phyloP scores from a whole-genome alignment of 2,329 filamentous ascomycete genomes.

The Fusarium floridanum region DNA sequence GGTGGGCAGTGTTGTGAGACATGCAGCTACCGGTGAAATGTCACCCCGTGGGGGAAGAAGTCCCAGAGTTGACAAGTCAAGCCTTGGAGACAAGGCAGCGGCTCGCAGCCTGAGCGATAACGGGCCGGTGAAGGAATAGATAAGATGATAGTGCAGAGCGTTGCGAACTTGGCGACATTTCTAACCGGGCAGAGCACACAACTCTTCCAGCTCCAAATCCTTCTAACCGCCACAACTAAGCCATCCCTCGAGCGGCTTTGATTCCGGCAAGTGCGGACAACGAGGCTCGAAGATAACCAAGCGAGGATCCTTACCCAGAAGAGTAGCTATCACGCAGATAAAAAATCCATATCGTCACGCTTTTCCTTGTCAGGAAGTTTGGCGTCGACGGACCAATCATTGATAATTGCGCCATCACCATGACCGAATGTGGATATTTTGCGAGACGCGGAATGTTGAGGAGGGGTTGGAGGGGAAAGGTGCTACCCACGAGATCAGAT shows the following conservation, averaged over 20 bases:
- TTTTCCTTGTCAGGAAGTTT: conserved; percentile 7
- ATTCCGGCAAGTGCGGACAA: neutral
- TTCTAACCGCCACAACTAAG: neutral
- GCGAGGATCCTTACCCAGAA: conserved; percentile 40
- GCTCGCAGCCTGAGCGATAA: neutral
- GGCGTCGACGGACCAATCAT: conserved; percentile 1
- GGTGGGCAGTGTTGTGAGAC: neutral
- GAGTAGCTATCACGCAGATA: neutral
- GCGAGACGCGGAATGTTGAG: conserved; percentile 12
- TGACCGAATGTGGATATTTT: conserved; percentile 22
- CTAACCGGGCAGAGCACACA: neutral
- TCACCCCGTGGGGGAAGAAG: neutral
- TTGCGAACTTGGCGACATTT: too few species aligned
- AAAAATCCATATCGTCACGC: neutral
- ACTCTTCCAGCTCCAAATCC: neutral
- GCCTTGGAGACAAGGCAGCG: neutral
- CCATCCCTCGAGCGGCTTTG: neutral
- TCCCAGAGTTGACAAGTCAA: neutral
- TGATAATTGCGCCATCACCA: neutral
- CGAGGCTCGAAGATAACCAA: neutral
- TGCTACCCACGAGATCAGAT: neutral
- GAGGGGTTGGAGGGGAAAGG: conserved; percentile 2
- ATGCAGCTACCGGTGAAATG: neutral
- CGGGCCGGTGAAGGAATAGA: neutral
- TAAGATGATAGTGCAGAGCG: neutral